These are phyloP conservation scores for Elongisporangium anandrum DNA, from an alignment of 352 stramenopile genomes.

Conservation along the genomic window DNA sequence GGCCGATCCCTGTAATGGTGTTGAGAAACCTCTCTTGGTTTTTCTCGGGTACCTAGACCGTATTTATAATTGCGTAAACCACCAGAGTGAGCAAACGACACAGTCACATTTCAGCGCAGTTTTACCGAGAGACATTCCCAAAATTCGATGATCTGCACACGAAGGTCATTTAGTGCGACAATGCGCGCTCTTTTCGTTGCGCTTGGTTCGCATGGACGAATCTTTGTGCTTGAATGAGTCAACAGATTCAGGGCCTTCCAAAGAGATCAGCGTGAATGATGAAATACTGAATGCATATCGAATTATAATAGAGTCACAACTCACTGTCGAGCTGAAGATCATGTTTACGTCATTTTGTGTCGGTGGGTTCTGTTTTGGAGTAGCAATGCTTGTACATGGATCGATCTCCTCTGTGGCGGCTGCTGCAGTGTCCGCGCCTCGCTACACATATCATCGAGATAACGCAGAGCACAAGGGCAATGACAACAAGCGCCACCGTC, in stretches of 20 bases:
- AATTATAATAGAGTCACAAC: too few relatives aligned
- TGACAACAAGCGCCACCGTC: background rate
- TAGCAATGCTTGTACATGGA: background rate
- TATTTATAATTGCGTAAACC: background rate
- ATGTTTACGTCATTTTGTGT: background rate
- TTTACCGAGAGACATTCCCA: constrained; percentile 27
- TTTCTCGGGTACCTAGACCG: constrained; percentile 21
- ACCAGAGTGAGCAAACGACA: background rate
- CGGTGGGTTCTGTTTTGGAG: background rate
- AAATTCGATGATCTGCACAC: constrained; percentile 23
- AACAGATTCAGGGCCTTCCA: background rate
- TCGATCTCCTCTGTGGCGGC: background rate
- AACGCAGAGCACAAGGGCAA: background rate
- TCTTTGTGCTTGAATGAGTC: background rate
- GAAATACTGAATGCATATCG: too few relatives aligned
- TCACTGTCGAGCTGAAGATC: too few relatives aligned
- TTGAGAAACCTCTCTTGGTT: constrained; percentile 18
- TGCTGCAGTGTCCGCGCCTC: background rate
- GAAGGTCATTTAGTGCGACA: background rate
- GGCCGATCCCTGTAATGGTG: constrained; percentile 17
- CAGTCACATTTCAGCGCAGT: background rate
- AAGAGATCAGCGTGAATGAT: background rate
- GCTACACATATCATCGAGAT: background rate
- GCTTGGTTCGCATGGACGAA: background rate
- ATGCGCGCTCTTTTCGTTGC: background rate